Evolutionary conservation across 768 basidiomycete genomes (phyloP).

Genomic region (Termitomyces sp.): DNA sequence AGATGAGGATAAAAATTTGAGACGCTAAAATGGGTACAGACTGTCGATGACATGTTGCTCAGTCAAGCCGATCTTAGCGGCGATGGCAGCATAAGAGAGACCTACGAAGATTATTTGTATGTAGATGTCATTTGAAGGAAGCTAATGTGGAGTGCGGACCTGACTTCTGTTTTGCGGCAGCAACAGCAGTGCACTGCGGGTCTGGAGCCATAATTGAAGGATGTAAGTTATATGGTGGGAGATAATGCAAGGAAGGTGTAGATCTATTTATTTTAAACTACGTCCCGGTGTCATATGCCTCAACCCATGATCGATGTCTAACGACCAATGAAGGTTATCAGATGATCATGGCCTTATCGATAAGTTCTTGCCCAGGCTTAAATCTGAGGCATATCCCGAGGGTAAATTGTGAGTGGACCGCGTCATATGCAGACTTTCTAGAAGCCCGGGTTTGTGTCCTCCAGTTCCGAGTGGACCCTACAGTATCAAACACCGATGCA

Average conservation of each 20-base stretch:
- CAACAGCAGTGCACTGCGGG: constrained; percentile 56
- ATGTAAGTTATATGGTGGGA: not conserved
- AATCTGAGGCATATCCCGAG: not conserved
- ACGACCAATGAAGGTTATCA: not conserved
- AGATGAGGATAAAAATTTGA: not conserved
- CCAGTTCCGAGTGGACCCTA: not conserved
- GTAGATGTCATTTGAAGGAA: not conserved
- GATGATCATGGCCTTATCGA: constrained; percentile 16
- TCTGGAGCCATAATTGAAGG: constrained; percentile 20
- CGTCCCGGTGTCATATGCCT: not conserved
- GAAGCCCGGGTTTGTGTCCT: not conserved
- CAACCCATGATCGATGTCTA: not conserved
- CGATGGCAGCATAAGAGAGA: constrained; percentile 44
- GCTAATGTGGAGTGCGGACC: constrained; percentile 30
- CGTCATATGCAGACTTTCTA: not conserved
- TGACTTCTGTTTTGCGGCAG: constrained; percentile 40
- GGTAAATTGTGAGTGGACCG: not conserved
- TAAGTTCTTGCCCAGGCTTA: not conserved
- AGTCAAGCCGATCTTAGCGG: constrained; percentile 31
- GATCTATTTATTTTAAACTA: not conserved
- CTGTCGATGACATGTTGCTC: constrained; percentile 50
- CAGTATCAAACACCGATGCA: not conserved
- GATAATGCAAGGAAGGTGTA: not conserved
- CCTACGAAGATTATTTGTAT: constrained; percentile 26
- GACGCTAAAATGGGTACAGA: constrained; percentile 25